Percentiles rank a stretch among this genome's conserved stretches.
Evolutionary conservation across 768 basidiomycete species (phyloP).

Genomic region (Clitopilus hobsonii): DNA sequence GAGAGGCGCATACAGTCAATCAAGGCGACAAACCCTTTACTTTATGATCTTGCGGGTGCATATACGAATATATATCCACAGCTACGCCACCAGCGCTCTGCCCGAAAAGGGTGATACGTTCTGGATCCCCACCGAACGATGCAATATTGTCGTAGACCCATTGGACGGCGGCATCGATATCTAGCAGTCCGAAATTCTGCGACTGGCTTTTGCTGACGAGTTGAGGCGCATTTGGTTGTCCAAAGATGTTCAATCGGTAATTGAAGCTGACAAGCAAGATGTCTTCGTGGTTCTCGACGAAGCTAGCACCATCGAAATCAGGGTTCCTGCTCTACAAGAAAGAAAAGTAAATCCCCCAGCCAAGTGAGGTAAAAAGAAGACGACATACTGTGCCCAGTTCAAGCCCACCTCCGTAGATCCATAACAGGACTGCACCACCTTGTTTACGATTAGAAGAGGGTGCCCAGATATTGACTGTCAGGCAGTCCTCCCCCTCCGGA

Average conservation of each 20-base stretch:
- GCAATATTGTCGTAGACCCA: neutral
- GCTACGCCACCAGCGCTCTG: neutral
- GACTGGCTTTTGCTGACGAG: neutral
- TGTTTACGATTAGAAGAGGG: slow-evolving; percentile 25
- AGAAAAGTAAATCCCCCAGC: neutral
- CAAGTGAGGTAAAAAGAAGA: neutral
- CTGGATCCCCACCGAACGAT: neutral
- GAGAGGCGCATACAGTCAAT: slow-evolving; percentile 24
- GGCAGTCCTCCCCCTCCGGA: slow-evolving; percentile 28
- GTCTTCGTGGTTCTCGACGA: slow-evolving; percentile 29
- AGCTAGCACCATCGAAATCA: slow-evolving; percentile 21
- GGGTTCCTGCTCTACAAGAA: slow-evolving; percentile 22
- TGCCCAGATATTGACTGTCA: slow-evolving; percentile 33
- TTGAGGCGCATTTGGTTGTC: neutral
- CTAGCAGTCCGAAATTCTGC: neutral
- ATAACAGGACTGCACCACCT: slow-evolving; percentile 26
- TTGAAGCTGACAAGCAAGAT: slow-evolving; percentile 28
- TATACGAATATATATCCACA: neutral
- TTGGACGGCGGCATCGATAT: neutral
- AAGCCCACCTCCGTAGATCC: slow-evolving; percentile 34
- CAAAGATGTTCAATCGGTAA: neutral
- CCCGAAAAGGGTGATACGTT: neutral
- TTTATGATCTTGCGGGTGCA: slow-evolving; percentile 1
- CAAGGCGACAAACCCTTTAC: slow-evolving; percentile 6
- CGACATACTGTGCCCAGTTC: slow-evolving; percentile 27